Conservation (phyloP, 371 early-diverging fungal species). For the Chytridiales sp. region DNA sequence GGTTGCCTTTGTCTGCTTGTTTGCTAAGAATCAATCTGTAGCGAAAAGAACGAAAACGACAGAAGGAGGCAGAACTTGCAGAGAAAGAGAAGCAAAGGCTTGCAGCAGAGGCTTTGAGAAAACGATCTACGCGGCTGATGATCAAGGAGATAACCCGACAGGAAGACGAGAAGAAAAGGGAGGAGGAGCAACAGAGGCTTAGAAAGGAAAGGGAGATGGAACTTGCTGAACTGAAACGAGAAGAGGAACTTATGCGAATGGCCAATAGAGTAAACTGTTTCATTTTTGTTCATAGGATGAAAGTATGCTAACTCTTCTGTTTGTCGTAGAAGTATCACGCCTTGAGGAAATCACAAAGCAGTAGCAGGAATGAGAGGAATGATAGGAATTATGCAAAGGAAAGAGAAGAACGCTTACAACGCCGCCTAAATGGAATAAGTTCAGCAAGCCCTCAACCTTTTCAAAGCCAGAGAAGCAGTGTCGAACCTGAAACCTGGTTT, state of each 20-base stretch:
- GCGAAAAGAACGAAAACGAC: slow-evolving; percentile 11
- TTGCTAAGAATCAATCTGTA: background rate
- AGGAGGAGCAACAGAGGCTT: slow-evolving; percentile 8
- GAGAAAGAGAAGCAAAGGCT: too few species aligned
- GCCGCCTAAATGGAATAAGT: background rate
- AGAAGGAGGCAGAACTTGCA: slow-evolving; percentile 16
- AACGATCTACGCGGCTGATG: slow-evolving; percentile 66
- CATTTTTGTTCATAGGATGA: background rate
- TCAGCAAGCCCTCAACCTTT: background rate
- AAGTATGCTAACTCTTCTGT: background rate
- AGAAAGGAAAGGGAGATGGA: slow-evolving; percentile 7
- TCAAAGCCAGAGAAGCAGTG: slow-evolving; percentile 1
- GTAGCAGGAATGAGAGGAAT: background rate
- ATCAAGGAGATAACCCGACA: slow-evolving; percentile 33
- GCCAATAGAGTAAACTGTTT: too few species aligned
- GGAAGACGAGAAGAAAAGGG: slow-evolving; percentile 22
- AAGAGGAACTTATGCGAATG: slow-evolving; percentile 22
- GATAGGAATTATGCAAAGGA: background rate
- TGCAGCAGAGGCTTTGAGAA: slow-evolving; percentile 34
- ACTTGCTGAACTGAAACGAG: slow-evolving; percentile 12
- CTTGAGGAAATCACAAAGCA: background rate
- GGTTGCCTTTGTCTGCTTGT: background rate
- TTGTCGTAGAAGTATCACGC: background rate
- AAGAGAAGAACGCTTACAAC: slow-evolving; percentile 4
- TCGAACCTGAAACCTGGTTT: slow-evolving; percentile 28